phyloP scores from a whole-genome alignment of 2,329 filamentous ascomycete genomes.

The Tolypocladium paradoxum region DNA sequence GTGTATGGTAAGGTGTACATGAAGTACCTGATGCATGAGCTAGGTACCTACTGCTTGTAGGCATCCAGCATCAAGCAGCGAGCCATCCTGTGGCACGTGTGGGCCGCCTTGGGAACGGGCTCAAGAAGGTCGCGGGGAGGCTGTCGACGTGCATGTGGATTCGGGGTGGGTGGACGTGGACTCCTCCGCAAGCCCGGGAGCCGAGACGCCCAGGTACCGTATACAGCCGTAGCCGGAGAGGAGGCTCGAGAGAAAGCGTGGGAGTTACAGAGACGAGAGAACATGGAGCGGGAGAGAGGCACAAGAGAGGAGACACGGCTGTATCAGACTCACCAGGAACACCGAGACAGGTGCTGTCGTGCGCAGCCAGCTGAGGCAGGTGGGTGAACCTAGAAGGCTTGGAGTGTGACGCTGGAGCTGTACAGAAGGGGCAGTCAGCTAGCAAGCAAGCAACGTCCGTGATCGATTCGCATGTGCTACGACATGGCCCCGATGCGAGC shows the following conservation, averaged over 20 bases:
- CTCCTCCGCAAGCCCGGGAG: background rate
- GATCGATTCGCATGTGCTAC: background rate
- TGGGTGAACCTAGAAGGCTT: background rate
- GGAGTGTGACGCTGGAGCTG: background rate
- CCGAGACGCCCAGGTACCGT: background rate
- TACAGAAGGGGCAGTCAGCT: background rate
- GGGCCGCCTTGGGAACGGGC: background rate
- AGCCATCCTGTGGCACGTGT: background rate
- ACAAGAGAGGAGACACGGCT: background rate
- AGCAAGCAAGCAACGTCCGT: background rate
- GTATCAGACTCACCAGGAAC: background rate
- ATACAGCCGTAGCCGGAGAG: background rate
- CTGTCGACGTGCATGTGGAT: background rate
- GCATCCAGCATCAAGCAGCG: background rate
- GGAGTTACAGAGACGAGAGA: background rate
- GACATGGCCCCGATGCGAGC: background rate
- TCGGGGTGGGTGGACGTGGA: background rate
- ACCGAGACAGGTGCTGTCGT: background rate
- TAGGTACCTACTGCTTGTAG: background rate
- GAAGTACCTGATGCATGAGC: background rate
- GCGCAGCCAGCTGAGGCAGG: background rate
- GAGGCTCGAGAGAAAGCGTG: background rate
- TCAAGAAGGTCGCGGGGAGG: background rate
- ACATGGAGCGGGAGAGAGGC: background rate
- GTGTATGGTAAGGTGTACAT: background rate